Percentiles rank a stretch among this genome's conserved stretches.
Conservation (phyloP, 352 stramenopile genomes). For the Globisporangium paroecandrum region DNA sequence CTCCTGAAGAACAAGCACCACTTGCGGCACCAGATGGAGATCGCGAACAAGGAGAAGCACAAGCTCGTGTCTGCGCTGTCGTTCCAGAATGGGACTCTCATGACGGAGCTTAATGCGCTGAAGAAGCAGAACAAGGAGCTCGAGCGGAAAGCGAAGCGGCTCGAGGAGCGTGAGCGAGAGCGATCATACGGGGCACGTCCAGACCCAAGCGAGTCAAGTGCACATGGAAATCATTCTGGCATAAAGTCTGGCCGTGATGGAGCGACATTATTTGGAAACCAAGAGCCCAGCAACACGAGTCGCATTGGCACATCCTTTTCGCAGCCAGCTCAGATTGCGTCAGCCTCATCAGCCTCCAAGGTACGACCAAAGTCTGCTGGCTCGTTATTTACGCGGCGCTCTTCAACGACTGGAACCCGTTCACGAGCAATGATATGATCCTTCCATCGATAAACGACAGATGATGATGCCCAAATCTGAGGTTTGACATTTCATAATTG, state of each 20-base stretch:
- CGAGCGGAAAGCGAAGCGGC: slow-evolving; percentile 27
- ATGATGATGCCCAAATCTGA: not conserved
- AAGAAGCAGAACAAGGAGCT: slow-evolving; percentile 68
- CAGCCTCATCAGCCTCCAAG: not conserved
- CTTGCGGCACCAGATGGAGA: slow-evolving; percentile 60
- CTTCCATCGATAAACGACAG: not conserved
- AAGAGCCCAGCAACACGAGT: not conserved
- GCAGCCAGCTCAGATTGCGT: not conserved
- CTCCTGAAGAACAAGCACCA: slow-evolving; percentile 73
- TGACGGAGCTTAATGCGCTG: slow-evolving; percentile 60
- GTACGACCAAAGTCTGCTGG: slow-evolving; percentile 29
- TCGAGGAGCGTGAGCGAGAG: slow-evolving; percentile 13
- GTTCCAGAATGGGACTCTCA: slow-evolving; percentile 63
- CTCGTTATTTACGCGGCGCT: slow-evolving; percentile 1
- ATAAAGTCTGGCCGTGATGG: not conserved
- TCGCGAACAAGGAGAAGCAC: slow-evolving; percentile 57
- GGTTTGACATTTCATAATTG: slow-evolving; percentile 10
- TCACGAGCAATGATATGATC: not conserved
- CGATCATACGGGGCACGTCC: not conserved
- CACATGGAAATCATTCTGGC: not conserved
- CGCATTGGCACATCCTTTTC: no score
- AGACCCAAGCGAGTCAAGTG: not conserved
- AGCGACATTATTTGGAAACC: not conserved
- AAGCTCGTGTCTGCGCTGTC: slow-evolving; percentile 69
- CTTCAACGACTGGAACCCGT: not conserved